Evolutionary conservation across 179 eudicot genomes (phyloP).

Genomic region (Pouteria campechiana): DNA sequence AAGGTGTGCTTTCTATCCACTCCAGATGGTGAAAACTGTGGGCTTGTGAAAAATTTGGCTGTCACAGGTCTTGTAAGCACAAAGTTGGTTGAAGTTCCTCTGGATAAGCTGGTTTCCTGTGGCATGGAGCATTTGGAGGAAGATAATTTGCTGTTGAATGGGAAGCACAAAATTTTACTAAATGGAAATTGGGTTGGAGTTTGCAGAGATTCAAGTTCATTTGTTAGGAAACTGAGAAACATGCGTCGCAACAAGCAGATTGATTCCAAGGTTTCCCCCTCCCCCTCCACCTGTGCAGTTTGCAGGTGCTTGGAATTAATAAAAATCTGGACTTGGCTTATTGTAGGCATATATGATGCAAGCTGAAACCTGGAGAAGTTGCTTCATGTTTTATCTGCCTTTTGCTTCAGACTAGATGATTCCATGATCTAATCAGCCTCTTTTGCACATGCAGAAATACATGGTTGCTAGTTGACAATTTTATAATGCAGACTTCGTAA

Average conservation of each 20-base stretch:
- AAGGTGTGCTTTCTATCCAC: conserved; percentile 77
- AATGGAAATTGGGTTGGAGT: conserved; percentile 86
- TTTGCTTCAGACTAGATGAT: no score
- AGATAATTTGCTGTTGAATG: conserved; percentile 37
- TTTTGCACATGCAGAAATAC: no score
- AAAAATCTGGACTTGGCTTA: no score
- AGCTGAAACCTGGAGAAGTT: no score
- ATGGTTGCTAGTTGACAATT: no score
- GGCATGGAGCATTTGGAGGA: conserved; percentile 64
- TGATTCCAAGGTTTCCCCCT: conserved; percentile 43
- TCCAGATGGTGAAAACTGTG: conserved; percentile 94
- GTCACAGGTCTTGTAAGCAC: conserved; percentile 73
- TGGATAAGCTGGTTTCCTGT: conserved; percentile 30
- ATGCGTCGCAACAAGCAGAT: conserved; percentile 45
- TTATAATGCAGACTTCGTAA: no score
- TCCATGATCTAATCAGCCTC: no score
- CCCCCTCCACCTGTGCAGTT: no score
- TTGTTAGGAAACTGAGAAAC: conserved; percentile 50
- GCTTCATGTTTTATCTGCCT: no score
- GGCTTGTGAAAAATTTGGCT: conserved; percentile 86
- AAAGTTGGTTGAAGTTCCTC: conserved; percentile 18
- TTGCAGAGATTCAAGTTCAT: conserved; percentile 43
- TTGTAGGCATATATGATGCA: no score
- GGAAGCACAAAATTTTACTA: conserved; percentile 50
- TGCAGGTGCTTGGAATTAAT: no score